These are phyloP conservation scores for Cylindrotheca closterium DNA, from an alignment of 108 stramenopile genomes.

Conservation along the genomic window DNA sequence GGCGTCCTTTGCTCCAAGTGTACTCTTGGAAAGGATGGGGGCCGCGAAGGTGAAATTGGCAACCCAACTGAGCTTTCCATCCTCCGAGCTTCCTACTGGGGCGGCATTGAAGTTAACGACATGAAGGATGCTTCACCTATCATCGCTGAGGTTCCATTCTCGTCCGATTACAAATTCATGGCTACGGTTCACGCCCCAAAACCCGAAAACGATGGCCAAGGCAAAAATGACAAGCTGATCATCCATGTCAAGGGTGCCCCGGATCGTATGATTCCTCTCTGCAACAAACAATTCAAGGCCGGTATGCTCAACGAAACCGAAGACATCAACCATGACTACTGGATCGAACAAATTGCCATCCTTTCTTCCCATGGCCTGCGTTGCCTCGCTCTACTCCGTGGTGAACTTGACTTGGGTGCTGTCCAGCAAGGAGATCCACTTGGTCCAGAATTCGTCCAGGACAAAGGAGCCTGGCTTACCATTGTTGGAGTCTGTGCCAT, in stretches of 20 bases:
- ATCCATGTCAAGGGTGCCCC: constrained; percentile 96
- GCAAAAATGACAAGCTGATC: constrained; percentile 42
- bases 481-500: constrained; percentile 93
- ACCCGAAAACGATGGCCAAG: constrained; percentile 50
- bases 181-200: constrained; percentile 65
- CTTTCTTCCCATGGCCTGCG: constrained; percentile 91
- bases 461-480: constrained; percentile 59
- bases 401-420: constrained; percentile 53
- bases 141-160: constrained; percentile 81
- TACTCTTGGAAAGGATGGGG: constrained; percentile 69
- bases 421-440: constrained; percentile 64
- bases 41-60: constrained; percentile 80
- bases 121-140: constrained; percentile 58
- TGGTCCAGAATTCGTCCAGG: constrained; percentile 71
- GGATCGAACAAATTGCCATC: constrained; percentile 79
- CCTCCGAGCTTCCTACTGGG: constrained; percentile 76
- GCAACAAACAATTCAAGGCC: constrained; percentile 58
- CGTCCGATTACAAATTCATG: constrained; percentile 89
- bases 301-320: constrained; percentile 57
- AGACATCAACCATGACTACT: constrained; percentile 67
- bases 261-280: constrained; percentile 84
- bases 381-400: constrained; percentile 87
- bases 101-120: constrained; percentile 63
- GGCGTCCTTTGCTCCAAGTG: constrained; percentile 81
- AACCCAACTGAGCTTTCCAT: constrained; percentile 88